Evolutionary conservation across 2,329 filamentous ascomycete genomes (phyloP), one percentile per base, ranked within the genome.

Genomic region (Diaporthe ilicicola): DNA sequence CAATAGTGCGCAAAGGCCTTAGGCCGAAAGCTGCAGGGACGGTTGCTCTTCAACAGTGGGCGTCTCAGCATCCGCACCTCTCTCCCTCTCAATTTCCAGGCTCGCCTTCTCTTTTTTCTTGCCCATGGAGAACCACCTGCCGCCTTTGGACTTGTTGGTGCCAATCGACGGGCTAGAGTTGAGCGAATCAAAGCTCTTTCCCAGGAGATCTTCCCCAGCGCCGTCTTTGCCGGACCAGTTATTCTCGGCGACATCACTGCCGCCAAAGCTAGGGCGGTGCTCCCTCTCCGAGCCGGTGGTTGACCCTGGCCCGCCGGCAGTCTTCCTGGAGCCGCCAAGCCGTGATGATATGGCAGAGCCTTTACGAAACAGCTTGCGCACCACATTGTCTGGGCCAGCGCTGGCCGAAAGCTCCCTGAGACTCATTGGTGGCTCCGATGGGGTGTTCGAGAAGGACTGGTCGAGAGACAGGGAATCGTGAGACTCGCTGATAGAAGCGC

Each of bases 331-430:
- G 65, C 84, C 84, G 78, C 83, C 73, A 78, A 87, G 76, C 70
- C 88, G 79, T 61, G 88, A 89, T 15, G 89, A 86, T 71, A 91
- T 64, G 82, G 78, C 88, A 89, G 78, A 91, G 91, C 81, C 91
- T 91, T 92, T 92, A 39, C 90, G 87, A 69, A 92, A 87, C 61
- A 92, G 83, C 77, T 90, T 88, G 77, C 86, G 83, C 74, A 91
- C 82, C 67, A 88, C 87, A 73, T 89, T 88, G 66, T 90, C 88
- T 56, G 81, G 80, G 73, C 79, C 80, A 73, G 76, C 77, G 69
- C 73, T 85, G 81, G 66, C 66, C 24, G 66, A 68, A 22, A 68
- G 66, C 69, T 89, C 83, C 75, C 87, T 88, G 22, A 81, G 74
- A 13, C 81, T 80, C 2, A 79, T 77, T 27, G 77, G 76, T 22